A percentile compares a stretch with the other conserved stretches of the same genome.
phyloP scores from a whole-genome alignment of 106 monocot species.

The Acorus calamus region DNA sequence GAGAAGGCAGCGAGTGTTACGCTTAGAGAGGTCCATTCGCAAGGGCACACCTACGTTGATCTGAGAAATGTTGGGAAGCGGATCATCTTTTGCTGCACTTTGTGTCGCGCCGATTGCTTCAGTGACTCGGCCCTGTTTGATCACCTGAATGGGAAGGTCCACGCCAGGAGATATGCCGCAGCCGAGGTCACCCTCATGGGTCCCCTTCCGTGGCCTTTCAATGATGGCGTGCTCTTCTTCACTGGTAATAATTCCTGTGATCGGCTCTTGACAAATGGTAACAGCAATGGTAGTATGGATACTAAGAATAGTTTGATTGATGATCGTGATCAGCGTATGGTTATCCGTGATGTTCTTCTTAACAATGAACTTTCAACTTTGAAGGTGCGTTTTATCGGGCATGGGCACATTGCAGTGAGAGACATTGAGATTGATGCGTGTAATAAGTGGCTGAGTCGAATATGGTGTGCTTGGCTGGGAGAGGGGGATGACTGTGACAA shows the following conservation, averaged over 20 bases:
- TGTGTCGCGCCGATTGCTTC: conserved; percentile 74
- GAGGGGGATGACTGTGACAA: conserved; percentile 21
- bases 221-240: conserved; percentile 82
- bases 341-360: conserved; percentile 35
- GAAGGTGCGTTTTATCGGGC: conserved; percentile 31
- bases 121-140: conserved; percentile 58
- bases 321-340: conserved; percentile 4
- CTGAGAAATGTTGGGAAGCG: conserved; percentile 50
- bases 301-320: neutral
- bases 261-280: neutral
- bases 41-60: conserved; percentile 75
- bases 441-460: conserved; percentile 24
- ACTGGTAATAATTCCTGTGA: conserved; percentile 14
- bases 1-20: conserved; percentile 57
- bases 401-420: conserved; percentile 46
- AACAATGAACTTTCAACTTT: conserved; percentile 33
- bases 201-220: conserved; percentile 85
- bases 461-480: conserved; percentile 94
- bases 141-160: conserved; percentile 66
- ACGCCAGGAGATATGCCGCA: conserved; percentile 38
- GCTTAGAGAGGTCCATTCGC: conserved; percentile 37
- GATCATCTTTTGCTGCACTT: conserved; percentile 79
- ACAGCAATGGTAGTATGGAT: neutral
- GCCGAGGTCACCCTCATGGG: conserved; percentile 66
- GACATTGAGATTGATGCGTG: conserved; percentile 17